A percentile compares a stretch with the other conserved stretches of the same genome.
Conservation (phyloP, 208 protist genomes). For the Trichomonas tenax region DNA sequence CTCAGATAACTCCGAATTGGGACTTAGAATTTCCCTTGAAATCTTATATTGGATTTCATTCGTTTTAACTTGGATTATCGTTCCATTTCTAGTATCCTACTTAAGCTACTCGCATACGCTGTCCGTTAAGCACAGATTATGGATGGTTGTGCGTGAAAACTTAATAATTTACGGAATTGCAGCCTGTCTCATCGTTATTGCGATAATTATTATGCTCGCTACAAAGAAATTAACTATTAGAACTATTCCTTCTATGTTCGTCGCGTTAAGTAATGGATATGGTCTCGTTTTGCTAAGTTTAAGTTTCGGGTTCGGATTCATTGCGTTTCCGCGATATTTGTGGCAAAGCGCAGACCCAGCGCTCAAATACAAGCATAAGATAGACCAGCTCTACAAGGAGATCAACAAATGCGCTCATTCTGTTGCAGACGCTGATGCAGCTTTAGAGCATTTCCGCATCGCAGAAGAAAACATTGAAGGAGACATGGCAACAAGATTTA, state of each 20-base stretch:
- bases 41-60: constrained; percentile 14
- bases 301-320: not conserved
- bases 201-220: not conserved
- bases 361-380: not conserved
- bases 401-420: not conserved
- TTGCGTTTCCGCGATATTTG: not conserved
- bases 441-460: not conserved
- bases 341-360: not conserved
- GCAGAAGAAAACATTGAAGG: not conserved
- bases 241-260: not conserved
- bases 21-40: not conserved
- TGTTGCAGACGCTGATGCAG: not conserved
- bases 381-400: not conserved
- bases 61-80: not conserved
- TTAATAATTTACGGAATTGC: not conserved
- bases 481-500: not conserved
- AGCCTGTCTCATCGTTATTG: not conserved
- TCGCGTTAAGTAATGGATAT: not conserved
- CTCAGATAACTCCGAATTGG: too few species aligned
- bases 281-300: not conserved
- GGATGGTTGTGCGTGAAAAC: not conserved
- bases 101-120: not conserved
- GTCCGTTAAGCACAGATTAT: not conserved
- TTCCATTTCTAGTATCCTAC: not conserved
- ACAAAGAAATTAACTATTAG: not conserved